Conservation (phyloP, 1,139 yeast genomes). For the Eremothecium sinecaudum region DNA sequence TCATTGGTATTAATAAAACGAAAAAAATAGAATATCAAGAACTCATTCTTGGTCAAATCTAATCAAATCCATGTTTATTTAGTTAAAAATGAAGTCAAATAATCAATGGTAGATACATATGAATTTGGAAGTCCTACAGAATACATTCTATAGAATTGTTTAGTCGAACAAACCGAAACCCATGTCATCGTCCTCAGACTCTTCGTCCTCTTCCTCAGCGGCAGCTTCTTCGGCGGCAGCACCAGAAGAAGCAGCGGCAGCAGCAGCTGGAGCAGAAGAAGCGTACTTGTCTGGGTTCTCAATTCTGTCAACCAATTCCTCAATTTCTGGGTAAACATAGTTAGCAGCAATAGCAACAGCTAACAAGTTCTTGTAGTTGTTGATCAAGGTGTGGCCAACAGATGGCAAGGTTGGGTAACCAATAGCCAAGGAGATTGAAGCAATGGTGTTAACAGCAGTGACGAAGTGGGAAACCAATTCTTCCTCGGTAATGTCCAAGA, state of each 20-base stretch:
- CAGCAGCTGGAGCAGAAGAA: constrained; percentile 86
- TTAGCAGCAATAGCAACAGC: constrained; percentile 98
- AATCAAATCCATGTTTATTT: too few species aligned
- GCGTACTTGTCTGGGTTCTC: constrained; percentile 99
- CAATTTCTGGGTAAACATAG: constrained; percentile 98
- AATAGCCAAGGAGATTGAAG: constrained; percentile 93
- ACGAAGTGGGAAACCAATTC: constrained; percentile 90
- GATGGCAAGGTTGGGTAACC: constrained; percentile 99
- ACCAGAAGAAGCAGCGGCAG: constrained; percentile 54
- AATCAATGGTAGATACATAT: too few species aligned
- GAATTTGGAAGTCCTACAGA: not conserved
- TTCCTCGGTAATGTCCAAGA: constrained; percentile 97
- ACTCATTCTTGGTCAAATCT: too few species aligned
- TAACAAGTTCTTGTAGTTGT: constrained; percentile 98
- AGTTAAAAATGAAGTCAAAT: too few species aligned
- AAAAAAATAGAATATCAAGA: too few species aligned
- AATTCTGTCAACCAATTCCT: constrained; percentile 96
- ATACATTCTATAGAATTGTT: constrained; percentile 24
- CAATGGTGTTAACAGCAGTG: constrained; percentile 86
- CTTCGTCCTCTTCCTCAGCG: constrained; percentile 71
- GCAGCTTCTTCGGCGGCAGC: constrained; percentile 63
- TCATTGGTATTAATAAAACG: too few species aligned
- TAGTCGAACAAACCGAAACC: constrained; percentile 99
- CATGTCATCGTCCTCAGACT: constrained; percentile 78
- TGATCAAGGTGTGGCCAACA: constrained; percentile 97